phyloP scores from a whole-genome alignment of 257 asterid genomes.

The Ligustrum vulgare region DNA sequence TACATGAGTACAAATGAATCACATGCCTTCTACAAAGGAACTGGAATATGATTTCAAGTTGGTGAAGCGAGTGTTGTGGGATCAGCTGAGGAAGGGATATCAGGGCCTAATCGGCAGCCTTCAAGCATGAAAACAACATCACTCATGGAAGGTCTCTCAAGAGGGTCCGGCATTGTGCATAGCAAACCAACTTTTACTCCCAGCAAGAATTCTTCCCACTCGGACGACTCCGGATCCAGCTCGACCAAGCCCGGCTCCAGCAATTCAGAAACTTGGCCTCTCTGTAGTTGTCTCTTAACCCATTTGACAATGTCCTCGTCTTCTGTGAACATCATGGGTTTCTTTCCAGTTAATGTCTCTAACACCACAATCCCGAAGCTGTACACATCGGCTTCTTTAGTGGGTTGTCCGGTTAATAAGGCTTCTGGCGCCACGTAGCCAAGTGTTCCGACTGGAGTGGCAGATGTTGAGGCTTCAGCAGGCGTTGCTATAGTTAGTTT shows the following conservation, averaged over 20 bases:
- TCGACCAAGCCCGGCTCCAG: conserved; percentile 77
- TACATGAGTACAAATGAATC: conserved; percentile 23
- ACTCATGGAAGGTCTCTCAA: conserved; percentile 66
- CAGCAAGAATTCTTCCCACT: conserved; percentile 78
- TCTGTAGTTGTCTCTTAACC: conserved; percentile 78
- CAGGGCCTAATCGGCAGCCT: conserved; percentile 71
- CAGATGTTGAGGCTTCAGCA: conserved; percentile 61
- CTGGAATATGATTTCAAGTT: conserved; percentile 10
- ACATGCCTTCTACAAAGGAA: not conserved
- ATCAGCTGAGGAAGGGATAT: conserved; percentile 70
- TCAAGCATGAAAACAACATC: conserved; percentile 83
- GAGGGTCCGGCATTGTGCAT: conserved; percentile 75
- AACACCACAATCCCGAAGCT: conserved; percentile 73
- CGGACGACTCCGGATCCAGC: conserved; percentile 78
- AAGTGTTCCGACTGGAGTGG: conserved; percentile 55
- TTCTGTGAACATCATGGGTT: conserved; percentile 72
- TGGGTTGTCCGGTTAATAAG: conserved; percentile 48
- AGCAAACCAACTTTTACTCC: conserved; percentile 77
- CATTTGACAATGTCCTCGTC: conserved; percentile 88
- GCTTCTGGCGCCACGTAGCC: conserved; percentile 80
- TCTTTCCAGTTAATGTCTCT: conserved; percentile 72
- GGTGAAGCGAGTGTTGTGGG: conserved; percentile 69
- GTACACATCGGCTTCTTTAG: conserved; percentile 64
- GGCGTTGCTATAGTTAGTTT: conserved; percentile 49
- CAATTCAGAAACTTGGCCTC: conserved; percentile 66